Evolutionary conservation across 768 basidiomycete genomes (phyloP).

Genomic region (Cubamyces sp.): DNA sequence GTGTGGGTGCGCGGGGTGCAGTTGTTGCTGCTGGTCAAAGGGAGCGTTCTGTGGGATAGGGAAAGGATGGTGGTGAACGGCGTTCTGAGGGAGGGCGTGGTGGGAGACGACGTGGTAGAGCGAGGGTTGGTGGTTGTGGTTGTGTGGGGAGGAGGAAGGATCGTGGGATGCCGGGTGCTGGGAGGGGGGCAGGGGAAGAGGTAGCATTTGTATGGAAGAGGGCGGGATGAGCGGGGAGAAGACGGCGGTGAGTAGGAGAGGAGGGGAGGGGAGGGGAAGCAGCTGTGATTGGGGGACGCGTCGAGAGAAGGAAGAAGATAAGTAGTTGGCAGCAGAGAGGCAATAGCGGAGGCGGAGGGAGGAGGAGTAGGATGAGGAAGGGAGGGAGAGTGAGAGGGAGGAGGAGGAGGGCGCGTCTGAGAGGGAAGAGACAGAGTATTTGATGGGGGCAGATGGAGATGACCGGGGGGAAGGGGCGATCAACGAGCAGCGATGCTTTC

Average conservation of each 20-base stretch:
- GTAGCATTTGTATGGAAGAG: constrained; percentile 17
- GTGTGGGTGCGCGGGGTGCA: constrained; percentile 21
- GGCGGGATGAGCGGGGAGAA: constrained; percentile 21
- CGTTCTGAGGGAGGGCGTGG: constrained; percentile 28
- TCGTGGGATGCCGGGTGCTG: constrained; percentile 39
- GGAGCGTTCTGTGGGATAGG: constrained; percentile 10
- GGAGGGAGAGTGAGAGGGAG: constrained; percentile 13
- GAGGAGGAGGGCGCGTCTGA: constrained; percentile 10
- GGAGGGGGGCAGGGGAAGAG: constrained; percentile 14
- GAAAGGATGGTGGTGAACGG: constrained; percentile 23
- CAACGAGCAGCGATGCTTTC: not conserved
- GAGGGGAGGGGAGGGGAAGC: constrained; percentile 11
- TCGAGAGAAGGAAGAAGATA: constrained; percentile 11
- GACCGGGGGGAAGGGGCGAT: not conserved
- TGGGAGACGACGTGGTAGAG: constrained; percentile 29
- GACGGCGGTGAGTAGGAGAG: constrained; percentile 27
- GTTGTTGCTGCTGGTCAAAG: constrained; percentile 34
- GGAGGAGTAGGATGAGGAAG: not conserved
- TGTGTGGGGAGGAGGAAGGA: constrained; percentile 38
- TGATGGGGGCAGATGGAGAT: not conserved
- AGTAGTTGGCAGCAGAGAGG: not conserved
- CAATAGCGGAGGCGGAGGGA: constrained; percentile 2
- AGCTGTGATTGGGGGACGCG: not conserved
- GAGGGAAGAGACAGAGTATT: not conserved
- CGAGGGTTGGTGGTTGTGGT: constrained; percentile 18